These are phyloP conservation scores for Colletotrichum sp. DNA, from an alignment of 2,329 filamentous ascomycete species.

Conservation along the genomic window DNA sequence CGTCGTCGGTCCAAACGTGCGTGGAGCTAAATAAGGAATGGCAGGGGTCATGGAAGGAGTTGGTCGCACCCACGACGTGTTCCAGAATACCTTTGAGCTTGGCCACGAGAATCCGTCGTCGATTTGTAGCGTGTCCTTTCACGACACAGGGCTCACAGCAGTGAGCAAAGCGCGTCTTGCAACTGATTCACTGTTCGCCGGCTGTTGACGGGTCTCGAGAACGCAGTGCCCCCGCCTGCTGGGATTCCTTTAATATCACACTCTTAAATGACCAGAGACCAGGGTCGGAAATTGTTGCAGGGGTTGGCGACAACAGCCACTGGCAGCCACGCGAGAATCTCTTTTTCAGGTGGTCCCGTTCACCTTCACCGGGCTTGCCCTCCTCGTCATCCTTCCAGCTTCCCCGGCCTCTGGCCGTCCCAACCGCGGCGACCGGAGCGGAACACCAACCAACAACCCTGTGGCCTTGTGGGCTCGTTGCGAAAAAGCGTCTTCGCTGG, in stretches of 20 bases:
- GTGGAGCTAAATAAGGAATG: neutral
- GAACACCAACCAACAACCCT: neutral
- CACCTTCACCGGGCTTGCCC: neutral
- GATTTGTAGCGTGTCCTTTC: neutral
- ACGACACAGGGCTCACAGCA: neutral
- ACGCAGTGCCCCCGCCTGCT: neutral
- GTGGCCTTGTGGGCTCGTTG: neutral
- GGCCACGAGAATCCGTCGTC: neutral
- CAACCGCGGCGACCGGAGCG: neutral
- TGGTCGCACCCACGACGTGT: neutral
- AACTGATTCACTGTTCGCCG: neutral
- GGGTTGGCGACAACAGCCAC: neutral
- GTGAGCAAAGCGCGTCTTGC: neutral
- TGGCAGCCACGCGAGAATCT: neutral
- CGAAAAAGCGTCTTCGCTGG: neutral
- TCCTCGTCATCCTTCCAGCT: neutral
- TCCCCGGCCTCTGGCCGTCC: neutral
- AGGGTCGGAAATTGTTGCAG: constrained; percentile 14
- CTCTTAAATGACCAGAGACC: constrained; percentile 11
- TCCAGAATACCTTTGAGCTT: neutral
- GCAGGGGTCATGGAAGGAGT: neutral
- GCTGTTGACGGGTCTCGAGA: neutral
- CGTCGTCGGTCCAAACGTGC: neutral
- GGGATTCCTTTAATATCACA: constrained; percentile 4
- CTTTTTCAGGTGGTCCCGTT: neutral